Conservation (phyloP, 2,329 filamentous ascomycete species). For the Myotisia sp. region DNA sequence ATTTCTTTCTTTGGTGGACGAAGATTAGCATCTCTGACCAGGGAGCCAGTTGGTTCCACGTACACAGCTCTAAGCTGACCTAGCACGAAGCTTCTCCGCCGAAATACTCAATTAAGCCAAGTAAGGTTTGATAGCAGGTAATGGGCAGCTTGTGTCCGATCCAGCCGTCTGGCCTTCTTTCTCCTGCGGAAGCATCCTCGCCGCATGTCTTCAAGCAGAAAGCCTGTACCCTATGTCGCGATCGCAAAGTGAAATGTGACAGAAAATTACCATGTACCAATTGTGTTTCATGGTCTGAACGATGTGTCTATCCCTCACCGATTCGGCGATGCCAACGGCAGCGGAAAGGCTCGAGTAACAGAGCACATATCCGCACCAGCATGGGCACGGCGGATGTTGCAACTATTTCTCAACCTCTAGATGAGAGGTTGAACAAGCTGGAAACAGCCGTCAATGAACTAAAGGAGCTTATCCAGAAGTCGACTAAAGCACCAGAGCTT, state of each 20-base stretch:
- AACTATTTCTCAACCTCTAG: not conserved
- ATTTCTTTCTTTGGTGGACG: no score
- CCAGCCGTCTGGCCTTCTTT: no score
- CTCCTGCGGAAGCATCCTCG: no score
- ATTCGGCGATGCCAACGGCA: constrained; percentile 10
- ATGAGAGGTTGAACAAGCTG: not conserved
- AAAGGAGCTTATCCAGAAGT: not conserved
- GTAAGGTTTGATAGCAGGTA: no score
- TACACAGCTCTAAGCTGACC: no score
- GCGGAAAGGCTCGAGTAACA: not conserved
- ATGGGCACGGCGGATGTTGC: not conserved
- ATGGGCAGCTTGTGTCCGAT: no score
- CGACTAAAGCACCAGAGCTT: no score
- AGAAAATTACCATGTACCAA: constrained; percentile 17
- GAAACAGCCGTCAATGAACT: not conserved
- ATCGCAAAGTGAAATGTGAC: constrained; percentile 20
- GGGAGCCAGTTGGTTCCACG: no score
- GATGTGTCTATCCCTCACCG: constrained; percentile 13
- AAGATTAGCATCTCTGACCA: no score
- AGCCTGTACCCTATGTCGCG: constrained; percentile 17
- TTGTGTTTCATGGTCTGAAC: constrained; percentile 13
- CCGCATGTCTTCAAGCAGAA: not conserved
- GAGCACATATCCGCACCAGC: no score
- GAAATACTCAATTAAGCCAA: no score
- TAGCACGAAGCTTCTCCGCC: no score